A percentile compares a stretch with the other conserved stretches of the same genome.
phyloP scores from a whole-genome alignment of 257 asterid species.

The Leptodermis oblonga region DNA sequence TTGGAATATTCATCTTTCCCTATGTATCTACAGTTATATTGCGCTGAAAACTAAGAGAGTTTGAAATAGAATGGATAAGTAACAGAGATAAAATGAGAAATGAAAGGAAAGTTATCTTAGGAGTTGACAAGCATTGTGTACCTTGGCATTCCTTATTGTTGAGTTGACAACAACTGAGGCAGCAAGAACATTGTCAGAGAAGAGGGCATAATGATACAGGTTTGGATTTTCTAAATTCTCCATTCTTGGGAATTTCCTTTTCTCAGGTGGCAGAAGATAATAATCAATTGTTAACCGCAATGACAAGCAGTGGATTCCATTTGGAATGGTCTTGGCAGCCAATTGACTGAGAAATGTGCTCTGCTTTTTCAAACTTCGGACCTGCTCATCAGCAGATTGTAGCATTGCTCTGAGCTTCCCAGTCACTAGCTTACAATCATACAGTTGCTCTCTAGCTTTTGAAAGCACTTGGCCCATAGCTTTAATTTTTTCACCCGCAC shows the following conservation, averaged over 20 bases:
- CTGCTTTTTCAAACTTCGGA: conserved; percentile 91
- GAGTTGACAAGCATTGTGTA: conserved; percentile 15
- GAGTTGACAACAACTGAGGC: conserved; percentile 98
- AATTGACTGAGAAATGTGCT: conserved; percentile 95
- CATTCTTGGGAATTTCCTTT: conserved; percentile 71
- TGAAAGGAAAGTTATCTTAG: not conserved
- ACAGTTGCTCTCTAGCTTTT: conserved; percentile 83
- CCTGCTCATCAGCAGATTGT: conserved; percentile 98
- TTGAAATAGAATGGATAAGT: not conserved
- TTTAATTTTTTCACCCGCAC: conserved; percentile 81
- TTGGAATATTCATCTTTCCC: not conserved
- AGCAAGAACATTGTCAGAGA: conserved; percentile 96
- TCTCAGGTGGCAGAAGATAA: conserved; percentile 77
- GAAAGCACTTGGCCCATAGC: conserved; percentile 88
- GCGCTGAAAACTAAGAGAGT: not conserved
- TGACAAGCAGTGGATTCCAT: conserved; percentile 89
- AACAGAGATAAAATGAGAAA: not conserved
- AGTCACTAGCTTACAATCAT: conserved; percentile 87
- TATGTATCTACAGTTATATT: not conserved
- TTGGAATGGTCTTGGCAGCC: conserved; percentile 98
- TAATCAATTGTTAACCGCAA: conserved; percentile 91
- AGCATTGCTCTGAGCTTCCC: conserved; percentile 96
- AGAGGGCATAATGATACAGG: conserved; percentile 90
- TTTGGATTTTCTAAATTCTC: conserved; percentile 85
- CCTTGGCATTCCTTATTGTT: conserved; percentile 85